A percentile compares a stretch with the other conserved stretches of the same genome.
These are phyloP conservation scores for Chenopodium formosanum DNA, from an alignment of 148 eudicot species.

Conservation along the genomic window DNA sequence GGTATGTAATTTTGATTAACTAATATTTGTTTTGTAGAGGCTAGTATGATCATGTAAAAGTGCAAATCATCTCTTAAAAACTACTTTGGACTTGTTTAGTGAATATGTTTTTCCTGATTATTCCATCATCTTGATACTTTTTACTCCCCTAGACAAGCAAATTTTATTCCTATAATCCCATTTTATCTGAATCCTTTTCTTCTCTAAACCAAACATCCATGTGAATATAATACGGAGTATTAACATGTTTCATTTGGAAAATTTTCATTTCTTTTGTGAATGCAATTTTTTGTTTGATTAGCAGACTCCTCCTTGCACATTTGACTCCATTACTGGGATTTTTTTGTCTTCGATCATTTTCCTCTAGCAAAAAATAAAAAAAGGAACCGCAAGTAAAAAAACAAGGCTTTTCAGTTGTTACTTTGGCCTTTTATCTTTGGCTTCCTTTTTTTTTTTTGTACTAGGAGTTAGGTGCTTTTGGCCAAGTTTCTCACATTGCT, in stretches of 20 bases:
- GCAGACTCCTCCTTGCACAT: neutral
- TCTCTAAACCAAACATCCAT: neutral
- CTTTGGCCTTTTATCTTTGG: neutral
- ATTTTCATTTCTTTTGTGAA: too few species aligned
- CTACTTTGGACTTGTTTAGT: neutral
- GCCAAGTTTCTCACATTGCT: neutral
- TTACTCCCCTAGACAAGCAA: neutral
- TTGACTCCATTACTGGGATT: neutral
- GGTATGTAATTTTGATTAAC: conserved; percentile 31
- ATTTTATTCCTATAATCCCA: neutral
- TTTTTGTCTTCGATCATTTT: neutral
- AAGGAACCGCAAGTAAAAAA: neutral
- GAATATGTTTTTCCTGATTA: neutral
- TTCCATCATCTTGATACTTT: neutral
- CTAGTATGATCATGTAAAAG: neutral
- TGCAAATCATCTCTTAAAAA: neutral
- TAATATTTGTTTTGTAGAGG: neutral
- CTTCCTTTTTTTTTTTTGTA: neutral
- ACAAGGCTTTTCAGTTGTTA: neutral
- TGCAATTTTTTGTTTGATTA: too few species aligned
- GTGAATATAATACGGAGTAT: neutral
- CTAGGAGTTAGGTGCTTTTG: neutral
- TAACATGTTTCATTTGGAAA: too few species aligned
- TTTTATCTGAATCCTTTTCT: neutral
- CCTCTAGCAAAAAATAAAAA: neutral